phyloP scores from a whole-genome alignment of 352 stramenopile species.

The Phytophthora citricola region DNA sequence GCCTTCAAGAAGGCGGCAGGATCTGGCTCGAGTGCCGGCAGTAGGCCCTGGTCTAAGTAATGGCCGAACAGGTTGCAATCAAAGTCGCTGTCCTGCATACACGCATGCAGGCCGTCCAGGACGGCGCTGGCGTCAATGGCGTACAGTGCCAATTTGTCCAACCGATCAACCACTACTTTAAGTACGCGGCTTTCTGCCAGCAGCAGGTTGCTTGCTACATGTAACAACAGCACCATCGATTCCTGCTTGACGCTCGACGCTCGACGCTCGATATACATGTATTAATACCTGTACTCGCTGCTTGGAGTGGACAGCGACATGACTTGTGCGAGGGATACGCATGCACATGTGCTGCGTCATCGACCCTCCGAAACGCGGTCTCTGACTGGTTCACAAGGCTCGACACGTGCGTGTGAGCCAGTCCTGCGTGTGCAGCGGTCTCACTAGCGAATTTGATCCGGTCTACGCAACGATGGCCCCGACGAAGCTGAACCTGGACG shows the following conservation, averaged over 20 bases:
- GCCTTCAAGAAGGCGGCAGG: conserved; percentile 1
- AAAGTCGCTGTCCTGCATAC: background rate
- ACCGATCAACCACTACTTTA: background rate
- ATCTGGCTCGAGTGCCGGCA: conserved; percentile 3
- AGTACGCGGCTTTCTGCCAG: background rate
- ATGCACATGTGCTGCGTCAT: conserved; percentile 19
- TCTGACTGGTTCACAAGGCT: conserved; percentile 32
- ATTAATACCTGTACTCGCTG: background rate
- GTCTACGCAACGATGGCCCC: conserved; percentile 31
- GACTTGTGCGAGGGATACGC: conserved; percentile 31
- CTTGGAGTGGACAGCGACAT: conserved; percentile 27
- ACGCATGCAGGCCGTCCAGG: too few relatives aligned
- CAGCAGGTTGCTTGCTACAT: background rate
- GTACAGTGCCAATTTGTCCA: background rate
- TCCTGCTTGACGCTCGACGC: too few relatives aligned
- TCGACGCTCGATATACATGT: background rate
- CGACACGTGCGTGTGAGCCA: conserved; percentile 13
- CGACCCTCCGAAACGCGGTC: conserved; percentile 11
- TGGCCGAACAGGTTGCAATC: background rate
- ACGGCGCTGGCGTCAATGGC: too few relatives aligned
- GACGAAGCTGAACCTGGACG: conserved; percentile 49
- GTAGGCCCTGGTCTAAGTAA: background rate
- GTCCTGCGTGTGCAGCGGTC: conserved; percentile 16
- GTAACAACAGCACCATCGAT: too few relatives aligned
- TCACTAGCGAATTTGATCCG: conserved; percentile 37